A percentile compares a stretch with the other conserved stretches of the same genome.
phyloP scores from a whole-genome alignment of 805 yeast species.

The Saccharomycopsis guyanensis region DNA sequence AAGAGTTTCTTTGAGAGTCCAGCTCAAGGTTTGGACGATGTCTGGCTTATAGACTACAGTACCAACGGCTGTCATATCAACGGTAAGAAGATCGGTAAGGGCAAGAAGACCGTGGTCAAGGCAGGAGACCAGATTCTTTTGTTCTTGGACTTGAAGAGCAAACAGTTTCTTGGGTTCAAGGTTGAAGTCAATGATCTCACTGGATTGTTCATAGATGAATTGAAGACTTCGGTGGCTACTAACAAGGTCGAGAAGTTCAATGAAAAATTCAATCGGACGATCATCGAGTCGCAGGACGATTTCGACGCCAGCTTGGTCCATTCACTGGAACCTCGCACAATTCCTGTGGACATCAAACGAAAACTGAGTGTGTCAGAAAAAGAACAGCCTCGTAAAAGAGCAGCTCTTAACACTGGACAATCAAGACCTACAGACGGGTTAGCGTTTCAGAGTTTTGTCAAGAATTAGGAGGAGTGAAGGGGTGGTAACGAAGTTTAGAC shows the following conservation, averaged over 20 bases:
- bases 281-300: constrained; percentile 18
- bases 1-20: constrained; percentile 58
- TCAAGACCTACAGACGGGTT: background rate
- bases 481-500: too few species aligned
- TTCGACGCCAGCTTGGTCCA: constrained; percentile 8
- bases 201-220: constrained; percentile 50
- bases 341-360: constrained; percentile 3
- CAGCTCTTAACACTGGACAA: constrained; percentile 12
- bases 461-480: background rate
- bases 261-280: constrained; percentile 1
- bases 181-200: constrained; percentile 52
- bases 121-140: constrained; percentile 62
- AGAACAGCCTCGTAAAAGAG: constrained; percentile 16
- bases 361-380: background rate
- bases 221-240: background rate
- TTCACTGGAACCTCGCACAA: too few species aligned
- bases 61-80: constrained; percentile 76
- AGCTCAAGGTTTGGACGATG: constrained; percentile 63
- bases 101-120: constrained; percentile 51
- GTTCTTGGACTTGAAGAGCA: constrained; percentile 50
- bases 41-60: constrained; percentile 75
- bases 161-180: constrained; percentile 46
- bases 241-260: background rate
- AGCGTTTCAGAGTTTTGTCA: constrained; percentile 6
- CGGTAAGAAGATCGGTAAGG: constrained; percentile 48